Percentiles rank a stretch among this genome's conserved stretches.
Evolutionary conservation across 2,329 filamentous ascomycete species (phyloP).

Genomic region (Geoglossum cookeanum): DNA sequence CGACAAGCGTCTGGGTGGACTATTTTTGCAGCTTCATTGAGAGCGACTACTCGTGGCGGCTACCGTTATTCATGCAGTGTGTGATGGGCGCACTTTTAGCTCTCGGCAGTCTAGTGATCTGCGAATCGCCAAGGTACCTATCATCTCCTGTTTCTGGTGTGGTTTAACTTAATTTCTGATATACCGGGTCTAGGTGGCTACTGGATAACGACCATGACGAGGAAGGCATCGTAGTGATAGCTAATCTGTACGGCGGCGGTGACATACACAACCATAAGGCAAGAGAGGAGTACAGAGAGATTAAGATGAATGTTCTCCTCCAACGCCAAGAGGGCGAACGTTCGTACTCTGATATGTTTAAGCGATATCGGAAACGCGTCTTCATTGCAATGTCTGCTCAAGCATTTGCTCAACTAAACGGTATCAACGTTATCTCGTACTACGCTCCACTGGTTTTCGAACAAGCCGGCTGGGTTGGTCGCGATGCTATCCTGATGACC

Average conservation of each 20-base stretch:
- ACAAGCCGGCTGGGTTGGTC: constrained; percentile 85
- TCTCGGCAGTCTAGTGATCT: constrained; percentile 75
- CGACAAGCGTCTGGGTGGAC: constrained; percentile 95
- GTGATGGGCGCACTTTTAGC: constrained; percentile 79
- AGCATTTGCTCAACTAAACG: constrained; percentile 86
- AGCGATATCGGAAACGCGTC: constrained; percentile 72
- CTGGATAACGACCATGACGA: constrained; percentile 96
- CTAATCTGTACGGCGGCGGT: constrained; percentile 86
- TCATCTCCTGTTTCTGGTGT: constrained; percentile 4
- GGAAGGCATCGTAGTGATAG: constrained; percentile 95
- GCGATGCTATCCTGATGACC: constrained; percentile 87
- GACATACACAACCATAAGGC: constrained; percentile 89
- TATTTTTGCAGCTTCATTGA: constrained; percentile 90
- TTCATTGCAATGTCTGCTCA: constrained; percentile 99
- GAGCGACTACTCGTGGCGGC: constrained; percentile 70
- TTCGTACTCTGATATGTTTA: constrained; percentile 87
- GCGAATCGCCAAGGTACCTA: constrained; percentile 74
- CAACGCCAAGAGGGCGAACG: constrained; percentile 90
- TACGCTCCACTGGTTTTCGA: constrained; percentile 95
- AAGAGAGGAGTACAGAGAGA: constrained; percentile 89
- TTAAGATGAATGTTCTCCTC: constrained; percentile 93
- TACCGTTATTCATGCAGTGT: constrained; percentile 83
- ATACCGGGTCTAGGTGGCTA: constrained; percentile 50
- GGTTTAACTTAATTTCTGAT: constrained; percentile 15
- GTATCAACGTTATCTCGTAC: constrained; percentile 98